Percentiles rank a stretch among this genome's conserved stretches.
Evolutionary conservation across 73 alveolate genomes (phyloP).

Genomic region (Paramecium tetraurelia): DNA sequence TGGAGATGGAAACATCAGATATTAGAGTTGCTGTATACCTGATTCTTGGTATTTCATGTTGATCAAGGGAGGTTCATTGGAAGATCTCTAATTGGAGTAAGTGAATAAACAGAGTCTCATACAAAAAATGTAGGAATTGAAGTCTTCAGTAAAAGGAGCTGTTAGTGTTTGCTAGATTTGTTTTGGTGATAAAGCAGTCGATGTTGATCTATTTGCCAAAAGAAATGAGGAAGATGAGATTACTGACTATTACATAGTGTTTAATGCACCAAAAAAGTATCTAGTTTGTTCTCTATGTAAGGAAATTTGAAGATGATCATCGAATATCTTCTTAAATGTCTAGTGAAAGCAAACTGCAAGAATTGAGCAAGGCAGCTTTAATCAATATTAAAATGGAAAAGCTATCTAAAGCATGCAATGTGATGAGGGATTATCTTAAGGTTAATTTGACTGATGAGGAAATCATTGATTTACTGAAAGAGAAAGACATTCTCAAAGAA

Average conservation of each 20-base stretch:
- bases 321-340: background rate
- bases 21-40: slow-evolving; percentile 37
- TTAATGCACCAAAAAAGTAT: slow-evolving; percentile 43
- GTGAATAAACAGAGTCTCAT: background rate
- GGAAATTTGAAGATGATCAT: slow-evolving; percentile 25
- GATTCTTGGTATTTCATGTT: slow-evolving; percentile 23
- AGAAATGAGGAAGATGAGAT: slow-evolving; percentile 45
- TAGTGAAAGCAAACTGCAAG: slow-evolving; percentile 13
- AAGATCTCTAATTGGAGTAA: background rate
- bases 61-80: slow-evolving; percentile 4
- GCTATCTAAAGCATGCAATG: background rate
- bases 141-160: background rate
- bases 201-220: slow-evolving; percentile 34
- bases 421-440: slow-evolving; percentile 3
- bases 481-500: background rate
- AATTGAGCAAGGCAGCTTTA: slow-evolving; percentile 15
- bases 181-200: slow-evolving; percentile 3
- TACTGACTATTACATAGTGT: background rate
- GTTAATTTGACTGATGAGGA: slow-evolving; percentile 17
- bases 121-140: background rate
- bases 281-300: background rate
- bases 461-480: slow-evolving; percentile 23
- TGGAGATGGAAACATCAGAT: background rate
- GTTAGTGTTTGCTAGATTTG: slow-evolving; percentile 12
- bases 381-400: slow-evolving; percentile 8